These are phyloP conservation scores for Talaromyces sp. DNA, from an alignment of 2,329 filamentous ascomycete genomes.

Conservation along the genomic window DNA sequence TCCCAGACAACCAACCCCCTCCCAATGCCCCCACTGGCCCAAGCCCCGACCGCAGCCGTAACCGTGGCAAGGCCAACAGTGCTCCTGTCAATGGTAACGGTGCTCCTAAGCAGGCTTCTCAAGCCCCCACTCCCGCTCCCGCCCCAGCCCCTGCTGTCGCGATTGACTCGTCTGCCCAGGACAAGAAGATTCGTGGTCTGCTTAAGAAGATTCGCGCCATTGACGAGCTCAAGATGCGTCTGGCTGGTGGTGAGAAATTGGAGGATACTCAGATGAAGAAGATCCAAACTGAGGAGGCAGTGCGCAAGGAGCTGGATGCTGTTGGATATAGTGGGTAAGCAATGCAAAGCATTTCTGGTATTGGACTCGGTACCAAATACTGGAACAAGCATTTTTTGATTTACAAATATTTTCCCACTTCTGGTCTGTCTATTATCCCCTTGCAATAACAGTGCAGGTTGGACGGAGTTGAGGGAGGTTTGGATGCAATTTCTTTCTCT, in stretches of 20 bases:
- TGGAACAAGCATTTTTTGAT: no score
- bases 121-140: slow-evolving; percentile 26
- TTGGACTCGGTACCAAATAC: not conserved
- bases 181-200: slow-evolving; percentile 91
- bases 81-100: slow-evolving; percentile 38
- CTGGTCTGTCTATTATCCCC: not conserved
- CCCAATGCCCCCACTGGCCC: slow-evolving; percentile 26
- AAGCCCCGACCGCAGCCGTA: slow-evolving; percentile 65
- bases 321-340: slow-evolving; percentile 53
- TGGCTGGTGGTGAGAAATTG: slow-evolving; percentile 90
- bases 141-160: slow-evolving; percentile 10
- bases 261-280: slow-evolving; percentile 99
- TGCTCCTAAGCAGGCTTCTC: slow-evolving; percentile 30
- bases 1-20: slow-evolving; percentile 43
- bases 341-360: not conserved
- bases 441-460: not conserved
- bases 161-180: slow-evolving; percentile 67
- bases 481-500: not conserved
- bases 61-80: slow-evolving; percentile 36
- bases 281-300: slow-evolving; percentile 83
- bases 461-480: not conserved
- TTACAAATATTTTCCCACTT: no score
- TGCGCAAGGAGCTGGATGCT: slow-evolving; percentile 78
- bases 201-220: slow-evolving; percentile 98
- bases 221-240: slow-evolving; percentile 96